Evolutionary conservation across 495 filamentous ascomycete genomes (phyloP).

Genomic region (Clavariopsis aquatica): DNA sequence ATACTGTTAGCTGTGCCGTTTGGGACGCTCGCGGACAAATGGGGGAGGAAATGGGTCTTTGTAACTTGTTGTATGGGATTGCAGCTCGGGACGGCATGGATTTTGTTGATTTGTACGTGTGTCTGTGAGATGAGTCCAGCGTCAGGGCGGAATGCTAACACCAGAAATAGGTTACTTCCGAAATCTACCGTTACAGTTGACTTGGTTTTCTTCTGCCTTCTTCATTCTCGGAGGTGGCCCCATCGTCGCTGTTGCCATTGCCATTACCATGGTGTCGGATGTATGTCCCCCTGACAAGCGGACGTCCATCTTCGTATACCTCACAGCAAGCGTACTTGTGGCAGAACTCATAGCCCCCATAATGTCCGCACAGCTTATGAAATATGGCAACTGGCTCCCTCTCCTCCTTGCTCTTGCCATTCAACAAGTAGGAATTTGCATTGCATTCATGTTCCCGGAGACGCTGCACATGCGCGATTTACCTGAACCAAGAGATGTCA

Average conservation of each 20-base stretch:
- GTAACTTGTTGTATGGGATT: slow-evolving; percentile 20
- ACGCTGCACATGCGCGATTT: slow-evolving; percentile 33
- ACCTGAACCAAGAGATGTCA: slow-evolving; percentile 23
- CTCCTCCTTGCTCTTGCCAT: slow-evolving; percentile 27
- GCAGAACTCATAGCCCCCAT: slow-evolving; percentile 32
- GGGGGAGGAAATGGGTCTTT: slow-evolving; percentile 33
- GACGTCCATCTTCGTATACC: slow-evolving; percentile 34
- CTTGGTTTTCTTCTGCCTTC: slow-evolving; percentile 34
- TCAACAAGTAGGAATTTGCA: slow-evolving; percentile 11
- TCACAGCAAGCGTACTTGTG: slow-evolving; percentile 26
- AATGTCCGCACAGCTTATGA: slow-evolving; percentile 28
- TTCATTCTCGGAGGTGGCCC: slow-evolving; percentile 26
- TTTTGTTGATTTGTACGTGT: slow-evolving; percentile 32
- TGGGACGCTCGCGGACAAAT: slow-evolving; percentile 31
- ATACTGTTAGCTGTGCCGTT: slow-evolving; percentile 34
- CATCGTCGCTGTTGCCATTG: slow-evolving; percentile 25
- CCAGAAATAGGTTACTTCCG: slow-evolving; percentile 19
- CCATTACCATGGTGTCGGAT: slow-evolving; percentile 35
- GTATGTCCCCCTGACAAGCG: slow-evolving; percentile 32
- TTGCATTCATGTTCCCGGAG: slow-evolving; percentile 30
- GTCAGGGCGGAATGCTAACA: neutral
- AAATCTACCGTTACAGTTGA: slow-evolving; percentile 30
- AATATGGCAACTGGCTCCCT: slow-evolving; percentile 29
- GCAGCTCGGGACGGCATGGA: slow-evolving; percentile 24
- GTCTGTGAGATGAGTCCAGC: neutral